These are phyloP conservation scores for Fagopyrum homotropicum DNA, from an alignment of 148 eudicot species.

Conservation along the genomic window DNA sequence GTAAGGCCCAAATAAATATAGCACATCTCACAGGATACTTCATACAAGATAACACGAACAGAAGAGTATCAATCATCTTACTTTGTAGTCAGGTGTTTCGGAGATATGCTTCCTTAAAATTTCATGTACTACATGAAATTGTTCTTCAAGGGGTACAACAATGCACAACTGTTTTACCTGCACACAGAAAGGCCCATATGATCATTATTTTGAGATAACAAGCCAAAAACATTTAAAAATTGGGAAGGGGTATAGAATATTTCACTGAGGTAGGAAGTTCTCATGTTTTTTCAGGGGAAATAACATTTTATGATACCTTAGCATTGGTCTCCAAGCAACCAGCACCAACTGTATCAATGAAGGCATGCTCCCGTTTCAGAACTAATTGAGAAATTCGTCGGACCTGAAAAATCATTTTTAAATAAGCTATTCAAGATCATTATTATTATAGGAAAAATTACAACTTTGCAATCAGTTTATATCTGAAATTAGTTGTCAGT, in stretches of 20 bases:
- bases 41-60: background rate
- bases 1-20: slow-evolving; percentile 5
- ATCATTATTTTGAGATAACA: no score
- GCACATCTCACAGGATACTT: background rate
- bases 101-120: slow-evolving; percentile 63
- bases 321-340: slow-evolving; percentile 51
- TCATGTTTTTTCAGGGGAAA: background rate
- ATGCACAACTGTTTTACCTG: slow-evolving; percentile 81
- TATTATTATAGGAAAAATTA: background rate
- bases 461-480: background rate
- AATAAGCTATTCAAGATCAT: background rate
- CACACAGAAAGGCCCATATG: slow-evolving; percentile 11
- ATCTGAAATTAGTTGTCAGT: background rate
- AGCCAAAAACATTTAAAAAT: no score
- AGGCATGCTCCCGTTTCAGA: slow-evolving; percentile 76
- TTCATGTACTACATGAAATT: slow-evolving; percentile 66
- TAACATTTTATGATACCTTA: slow-evolving; percentile 39
- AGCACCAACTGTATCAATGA: slow-evolving; percentile 59
- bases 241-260: no score
- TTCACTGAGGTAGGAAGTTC: background rate
- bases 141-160: slow-evolving; percentile 68
- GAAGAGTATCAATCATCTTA: slow-evolving; percentile 18
- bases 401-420: slow-evolving; percentile 40
- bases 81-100: slow-evolving; percentile 63
- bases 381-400: slow-evolving; percentile 89